Evolutionary conservation across 805 yeast species (phyloP).

Genomic region (Suhomyces pyralidae): DNA sequence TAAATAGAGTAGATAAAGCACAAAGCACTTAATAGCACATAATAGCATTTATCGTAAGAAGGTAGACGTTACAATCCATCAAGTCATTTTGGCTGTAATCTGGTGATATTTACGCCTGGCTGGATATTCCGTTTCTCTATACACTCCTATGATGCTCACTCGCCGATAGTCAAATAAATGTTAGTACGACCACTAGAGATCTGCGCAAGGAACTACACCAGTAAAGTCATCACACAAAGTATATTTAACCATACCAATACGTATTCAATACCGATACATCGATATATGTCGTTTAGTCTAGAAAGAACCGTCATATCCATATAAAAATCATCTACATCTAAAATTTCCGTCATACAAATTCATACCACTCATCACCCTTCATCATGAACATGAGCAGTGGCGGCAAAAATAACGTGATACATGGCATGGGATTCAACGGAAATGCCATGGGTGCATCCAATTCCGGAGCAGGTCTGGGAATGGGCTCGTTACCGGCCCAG

Average conservation of each 20-base stretch:
- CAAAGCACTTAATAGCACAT: neutral
- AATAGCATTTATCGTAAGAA: no score
- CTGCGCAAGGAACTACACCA: neutral
- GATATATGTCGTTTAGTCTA: neutral
- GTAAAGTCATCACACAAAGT: neutral
- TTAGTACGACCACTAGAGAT: neutral
- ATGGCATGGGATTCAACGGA: neutral
- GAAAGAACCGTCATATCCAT: neutral
- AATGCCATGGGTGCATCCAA: neutral
- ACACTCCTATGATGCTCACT: neutral
- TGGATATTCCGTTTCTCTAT: neutral
- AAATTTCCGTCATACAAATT: neutral
- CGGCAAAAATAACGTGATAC: neutral
- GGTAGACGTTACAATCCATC: neutral
- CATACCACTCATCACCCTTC: neutral
- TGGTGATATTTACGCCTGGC: neutral
- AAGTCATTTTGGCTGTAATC: neutral
- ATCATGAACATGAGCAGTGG: neutral
- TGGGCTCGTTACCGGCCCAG: constrained; percentile 1
- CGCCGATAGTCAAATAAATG: neutral
- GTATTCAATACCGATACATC: neutral
- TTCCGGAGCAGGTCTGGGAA: neutral
- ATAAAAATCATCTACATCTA: neutral
- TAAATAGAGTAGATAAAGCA: neutral
- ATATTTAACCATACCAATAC: neutral